Base-by-base conservation (phyloP, 1,284 basidiomycete species). In the Puccinia horiana region DNA sequence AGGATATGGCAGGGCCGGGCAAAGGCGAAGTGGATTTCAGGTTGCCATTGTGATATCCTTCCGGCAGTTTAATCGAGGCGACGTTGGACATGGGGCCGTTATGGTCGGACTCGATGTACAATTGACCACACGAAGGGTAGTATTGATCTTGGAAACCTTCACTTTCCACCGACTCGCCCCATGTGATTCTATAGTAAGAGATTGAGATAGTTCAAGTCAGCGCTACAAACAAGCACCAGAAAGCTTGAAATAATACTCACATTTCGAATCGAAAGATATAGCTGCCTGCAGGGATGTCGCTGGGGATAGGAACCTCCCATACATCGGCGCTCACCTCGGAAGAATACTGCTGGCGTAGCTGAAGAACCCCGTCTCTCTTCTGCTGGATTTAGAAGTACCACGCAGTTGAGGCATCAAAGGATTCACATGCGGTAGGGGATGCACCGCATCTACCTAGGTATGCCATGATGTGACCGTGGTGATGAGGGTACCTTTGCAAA, bases 181-280 rank as follows among this genome's bases (percentile, higher is more conserved):
- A 73, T 26, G 70, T 72, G 47, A 81, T 74, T 61, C 79, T 81
- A 42, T 32, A 1, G 32, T 14, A 12, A 44, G 42, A 42, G 26
- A 29, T 40, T 6, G 52, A 32, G 5, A 52, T 26, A 29, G 29
- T 18, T 54, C 16, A 63, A 23, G 11, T 69, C 37, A 44, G 65
- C 65, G 32, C 12, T 32, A 58, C 40, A 5, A 42, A 5, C 29
- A 42, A 54, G 47, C 42, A 47, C 0, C 29, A 20, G 37, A 32
- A 35, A 35, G 29, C 40, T 29, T 0, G 20, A 12, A 56, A 54
- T 12, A 40, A 2, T 4, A 44, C 79, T 74, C 61, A 81, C 79
- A 81, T 72, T 29, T 81, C 79, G 32, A 73, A 81, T n/a, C 79
- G 67, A 26, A 81, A 81, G n/a, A 81, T 81, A 58, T 81, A 81